Base-by-base conservation (phyloP, 306 rosid species). In the Cyclanthera cordifolia region DNA sequence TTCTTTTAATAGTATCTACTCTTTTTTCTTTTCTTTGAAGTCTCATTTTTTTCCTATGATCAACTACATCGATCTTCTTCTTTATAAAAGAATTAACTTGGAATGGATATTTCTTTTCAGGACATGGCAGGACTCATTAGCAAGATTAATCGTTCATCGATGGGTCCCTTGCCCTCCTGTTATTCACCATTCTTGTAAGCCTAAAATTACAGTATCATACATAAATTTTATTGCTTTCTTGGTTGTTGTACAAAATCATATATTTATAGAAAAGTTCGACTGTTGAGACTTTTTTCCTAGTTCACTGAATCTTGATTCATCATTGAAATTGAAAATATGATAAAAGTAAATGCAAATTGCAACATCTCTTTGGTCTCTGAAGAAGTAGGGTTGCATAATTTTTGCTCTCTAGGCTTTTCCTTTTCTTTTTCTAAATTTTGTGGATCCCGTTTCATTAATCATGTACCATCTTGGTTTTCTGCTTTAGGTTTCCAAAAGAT, bases 41-140 rank as follows among this genome's bases (percentile, higher is more conserved):
- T 27, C 2, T 6, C 7, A 5, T 65, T 23, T 30, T 21, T 16
- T 66, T 39, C 41, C 1, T 24, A 45, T 23, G 70, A 20, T 65
- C 13, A 14, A 43, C 70, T 45, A 23, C 70, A 45, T 65, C 15
- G 15, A 23, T 45, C 20, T 23, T 45, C 10, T 20, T 20, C 20
- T 63, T 20, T 20, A 64, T 43, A 43, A 65, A 23, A 46, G 23
- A 46, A 32, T 15, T 66, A 8, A 66, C 25, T 66, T 24, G 39
- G 27, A 60, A 34, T 28, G 30, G 52, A 69, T 74, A 73, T 55
- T 66, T 30, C 66, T 53, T 79, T 82, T 84, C 90, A 94, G 99
- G 99, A 94, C 77, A 94, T 94, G 99, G 99, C 97, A 7, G 99
- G 99, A 66, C 80, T 94, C 77, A 90, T 94, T 78, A 94, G 96